Conservation (phyloP, 805 yeast genomes). For the Crinitomyces ghanaensis region DNA sequence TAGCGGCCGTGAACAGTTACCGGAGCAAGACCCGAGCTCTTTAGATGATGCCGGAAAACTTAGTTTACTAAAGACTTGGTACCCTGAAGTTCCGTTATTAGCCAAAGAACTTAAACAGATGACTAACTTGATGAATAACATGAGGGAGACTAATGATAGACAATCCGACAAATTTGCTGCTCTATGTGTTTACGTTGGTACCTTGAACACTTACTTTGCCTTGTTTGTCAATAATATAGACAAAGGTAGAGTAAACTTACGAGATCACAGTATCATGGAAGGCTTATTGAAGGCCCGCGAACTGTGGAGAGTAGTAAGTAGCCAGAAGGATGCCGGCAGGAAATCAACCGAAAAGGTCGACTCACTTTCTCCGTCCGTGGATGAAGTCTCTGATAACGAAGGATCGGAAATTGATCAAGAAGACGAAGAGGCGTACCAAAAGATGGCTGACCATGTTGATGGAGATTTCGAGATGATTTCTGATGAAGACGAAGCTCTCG, state of each 20-base stretch:
- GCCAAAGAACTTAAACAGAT: slow-evolving; percentile 47
- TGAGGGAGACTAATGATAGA: slow-evolving; percentile 10
- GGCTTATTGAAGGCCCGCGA: slow-evolving; percentile 71
- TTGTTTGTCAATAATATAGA: slow-evolving; percentile 48
- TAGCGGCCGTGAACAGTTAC: slow-evolving; percentile 28
- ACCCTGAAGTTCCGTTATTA: slow-evolving; percentile 79
- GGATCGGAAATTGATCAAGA: slow-evolving; percentile 9
- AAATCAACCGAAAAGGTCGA: background rate
- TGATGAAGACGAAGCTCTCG: background rate
- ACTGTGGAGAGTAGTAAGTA: slow-evolving; percentile 72
- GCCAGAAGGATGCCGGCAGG: slow-evolving; percentile 31
- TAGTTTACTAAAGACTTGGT: slow-evolving; percentile 44
- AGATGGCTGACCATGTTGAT: slow-evolving; percentile 15
- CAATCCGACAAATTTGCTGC: slow-evolving; percentile 49
- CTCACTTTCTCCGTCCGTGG: background rate
- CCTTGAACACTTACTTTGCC: slow-evolving; percentile 70
- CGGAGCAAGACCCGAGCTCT: slow-evolving; percentile 34
- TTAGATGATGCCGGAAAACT: slow-evolving; percentile 45
- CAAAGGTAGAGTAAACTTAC: slow-evolving; percentile 51
- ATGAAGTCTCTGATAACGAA: background rate
- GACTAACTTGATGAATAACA: slow-evolving; percentile 17
- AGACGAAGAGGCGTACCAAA: slow-evolving; percentile 22
- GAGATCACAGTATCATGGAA: slow-evolving; percentile 86
- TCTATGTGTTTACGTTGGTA: slow-evolving; percentile 64
- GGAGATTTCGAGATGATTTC: slow-evolving; percentile 3